A percentile compares a stretch with the other conserved stretches of the same genome.
Evolutionary conservation across 2,329 filamentous ascomycete species (phyloP).

Genomic region (Samsoniella hepiali): DNA sequence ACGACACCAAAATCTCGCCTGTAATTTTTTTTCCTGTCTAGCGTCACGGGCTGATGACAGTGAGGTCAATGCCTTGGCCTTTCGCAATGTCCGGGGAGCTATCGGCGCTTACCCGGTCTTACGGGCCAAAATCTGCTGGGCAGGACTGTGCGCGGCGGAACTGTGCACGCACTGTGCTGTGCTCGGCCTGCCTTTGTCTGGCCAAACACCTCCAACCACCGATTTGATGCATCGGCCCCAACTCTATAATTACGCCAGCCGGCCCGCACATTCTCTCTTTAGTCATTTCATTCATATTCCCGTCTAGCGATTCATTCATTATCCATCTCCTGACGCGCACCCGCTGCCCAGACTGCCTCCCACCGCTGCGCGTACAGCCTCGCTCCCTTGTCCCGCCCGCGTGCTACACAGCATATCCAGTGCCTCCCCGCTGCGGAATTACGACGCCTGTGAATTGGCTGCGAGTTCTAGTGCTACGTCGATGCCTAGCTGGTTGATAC

Average conservation of each 20-base stretch:
- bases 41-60: background rate
- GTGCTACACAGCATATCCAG: conserved; percentile 3
- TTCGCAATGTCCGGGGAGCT: background rate
- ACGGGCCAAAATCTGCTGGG: background rate
- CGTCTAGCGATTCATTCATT: background rate
- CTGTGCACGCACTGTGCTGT: conserved; percentile 2
- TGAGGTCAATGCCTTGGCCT: background rate
- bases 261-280: too few species aligned
- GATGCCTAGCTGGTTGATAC: too few species aligned
- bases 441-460: background rate
- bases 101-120: conserved; percentile 8
- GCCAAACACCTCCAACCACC: background rate
- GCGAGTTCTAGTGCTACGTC: background rate
- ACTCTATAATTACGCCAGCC: background rate
- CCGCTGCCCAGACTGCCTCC: background rate
- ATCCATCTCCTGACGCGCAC: background rate
- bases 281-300: background rate
- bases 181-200: background rate
- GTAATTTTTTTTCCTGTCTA: background rate
- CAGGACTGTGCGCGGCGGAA: background rate
- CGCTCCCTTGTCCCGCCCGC: background rate
- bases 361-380: background rate
- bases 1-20: background rate
- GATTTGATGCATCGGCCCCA: background rate
- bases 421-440: background rate